Evolutionary conservation across 768 basidiomycete genomes (phyloP).

Genomic region (Strobilomyces echinocephalus): DNA sequence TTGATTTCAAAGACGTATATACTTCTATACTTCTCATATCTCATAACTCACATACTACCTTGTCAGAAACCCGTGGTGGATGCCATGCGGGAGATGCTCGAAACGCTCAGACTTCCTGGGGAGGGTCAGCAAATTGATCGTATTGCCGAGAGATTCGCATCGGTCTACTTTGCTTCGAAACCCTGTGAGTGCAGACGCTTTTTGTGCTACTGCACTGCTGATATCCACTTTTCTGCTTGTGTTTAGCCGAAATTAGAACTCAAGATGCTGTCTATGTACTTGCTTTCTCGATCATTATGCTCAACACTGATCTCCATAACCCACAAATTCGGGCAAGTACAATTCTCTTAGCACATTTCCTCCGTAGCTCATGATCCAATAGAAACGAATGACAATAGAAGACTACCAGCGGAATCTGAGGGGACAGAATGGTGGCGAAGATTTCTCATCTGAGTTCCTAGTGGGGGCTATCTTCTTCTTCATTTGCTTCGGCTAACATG

Average conservation of each 20-base stretch:
- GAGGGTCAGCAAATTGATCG: slow-evolving; percentile 91
- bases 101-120: slow-evolving; percentile 90
- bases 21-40: not conserved
- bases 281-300: slow-evolving; percentile 94
- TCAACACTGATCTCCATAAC: slow-evolving; percentile 96
- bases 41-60: slow-evolving; percentile 1
- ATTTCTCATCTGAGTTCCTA: slow-evolving; percentile 85
- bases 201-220: not conserved
- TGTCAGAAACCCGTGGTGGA: slow-evolving; percentile 89
- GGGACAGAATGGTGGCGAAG: slow-evolving; percentile 81
- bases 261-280: slow-evolving; percentile 94
- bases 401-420: slow-evolving; percentile 90
- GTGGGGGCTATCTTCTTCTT: slow-evolving; percentile 37
- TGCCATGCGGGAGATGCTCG: slow-evolving; percentile 91
- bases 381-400: slow-evolving; percentile 97
- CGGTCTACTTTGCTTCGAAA: slow-evolving; percentile 78
- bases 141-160: slow-evolving; percentile 93
- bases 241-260: slow-evolving; percentile 76
- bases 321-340: slow-evolving; percentile 78
- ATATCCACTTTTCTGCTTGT: no score
- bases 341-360: not conserved
- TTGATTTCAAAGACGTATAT: slow-evolving; percentile 84
- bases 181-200: slow-evolving; percentile 49
- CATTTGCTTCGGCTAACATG: slow-evolving; percentile 8
- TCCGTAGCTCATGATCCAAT: slow-evolving; percentile 6